Base-by-base conservation (phyloP, 163 green algal species). In the Scenedesmus sp. region DNA sequence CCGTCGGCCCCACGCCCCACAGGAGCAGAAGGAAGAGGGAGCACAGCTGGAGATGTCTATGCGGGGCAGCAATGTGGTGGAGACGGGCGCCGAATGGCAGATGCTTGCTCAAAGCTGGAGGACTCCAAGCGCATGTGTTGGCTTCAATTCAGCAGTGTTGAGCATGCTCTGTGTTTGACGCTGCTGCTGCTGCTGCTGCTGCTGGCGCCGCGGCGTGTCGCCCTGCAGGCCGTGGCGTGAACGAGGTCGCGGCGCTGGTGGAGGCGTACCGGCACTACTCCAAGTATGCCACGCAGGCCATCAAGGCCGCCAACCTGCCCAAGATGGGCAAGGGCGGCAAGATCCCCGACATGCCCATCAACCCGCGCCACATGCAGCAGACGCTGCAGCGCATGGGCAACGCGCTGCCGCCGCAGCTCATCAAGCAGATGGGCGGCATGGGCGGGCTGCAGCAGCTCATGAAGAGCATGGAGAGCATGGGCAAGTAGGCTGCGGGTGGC, bases 381-480 rank as follows among this genome's bases (percentile, higher is more conserved):
- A 95, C 97, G 79, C 94, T 98, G 76, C 83, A 94, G 51, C 97
- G 99, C 93, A 99, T 99, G 96, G 94, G 90, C 40, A 88, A 91
- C 26, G 98, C 97, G 91, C 93, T 99, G 91, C 97, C 98, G 65
- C 97, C 98, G 30, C 93, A 98, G 82, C 94, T 99, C 94, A 93
- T 99, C 15, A 96, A 99, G 92, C 97, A 99, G 96, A 98, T 99
- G 95, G 98, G 98, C 1, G 98, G 98, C 26, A 83, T 96, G 16
- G 92, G 83, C 10, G 98, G 95, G 9, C 92, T 99, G 83, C 94
- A 91, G 65, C 85, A 83, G 51, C 83, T 96, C 46, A 95, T 96
- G 93, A 96, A 96, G 89, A 83, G 81, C 22, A 85, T 96, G 80
- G 93, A 95, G 89, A n/a, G 72, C 12, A 92, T 92, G 89, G 35